Percentiles rank a stretch among this genome's conserved stretches.
phyloP scores from a whole-genome alignment of 2,329 filamentous ascomycete genomes.

The Scedosporium boydii region DNA sequence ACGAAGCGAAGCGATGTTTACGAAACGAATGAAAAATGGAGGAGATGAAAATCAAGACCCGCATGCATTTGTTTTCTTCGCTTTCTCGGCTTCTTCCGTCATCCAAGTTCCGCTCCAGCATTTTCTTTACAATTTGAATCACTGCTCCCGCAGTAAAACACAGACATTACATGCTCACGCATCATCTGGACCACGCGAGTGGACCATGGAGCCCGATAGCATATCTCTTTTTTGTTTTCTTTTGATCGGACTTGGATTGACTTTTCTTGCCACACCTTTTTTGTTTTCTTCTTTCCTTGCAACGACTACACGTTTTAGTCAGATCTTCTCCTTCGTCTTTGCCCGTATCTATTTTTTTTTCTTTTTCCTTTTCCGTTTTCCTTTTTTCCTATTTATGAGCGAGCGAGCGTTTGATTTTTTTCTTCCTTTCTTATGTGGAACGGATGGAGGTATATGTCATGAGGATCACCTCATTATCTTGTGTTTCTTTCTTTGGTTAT shows the following conservation, averaged over 20 bases:
- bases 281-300: not conserved
- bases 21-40: not conserved
- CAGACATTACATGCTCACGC: conserved; percentile 5
- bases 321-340: not conserved
- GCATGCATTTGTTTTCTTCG: conserved; percentile 10
- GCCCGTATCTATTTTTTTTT: not conserved
- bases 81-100: conserved; percentile 9
- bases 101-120: not conserved
- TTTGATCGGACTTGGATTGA: not conserved
- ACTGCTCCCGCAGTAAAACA: conserved; percentile 6
- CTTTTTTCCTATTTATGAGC: conserved; percentile 3
- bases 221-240: not conserved
- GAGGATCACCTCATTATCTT: not conserved
- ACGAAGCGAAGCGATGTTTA: not conserved
- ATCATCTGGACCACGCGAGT: not conserved
- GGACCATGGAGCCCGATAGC: conserved; percentile 1
- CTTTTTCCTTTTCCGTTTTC: not conserved
- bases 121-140: not conserved
- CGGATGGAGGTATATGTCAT: not conserved
- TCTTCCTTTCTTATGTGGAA: not conserved
- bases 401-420: conserved; percentile 6
- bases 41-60: not conserved
- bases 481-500: not conserved
- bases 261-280: not conserved
- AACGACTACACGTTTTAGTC: not conserved